Evolutionary conservation across 148 eudicot species (phyloP), one percentile per base, ranked within the genome.

Genomic region (Tetragonia tetragonoides): DNA sequence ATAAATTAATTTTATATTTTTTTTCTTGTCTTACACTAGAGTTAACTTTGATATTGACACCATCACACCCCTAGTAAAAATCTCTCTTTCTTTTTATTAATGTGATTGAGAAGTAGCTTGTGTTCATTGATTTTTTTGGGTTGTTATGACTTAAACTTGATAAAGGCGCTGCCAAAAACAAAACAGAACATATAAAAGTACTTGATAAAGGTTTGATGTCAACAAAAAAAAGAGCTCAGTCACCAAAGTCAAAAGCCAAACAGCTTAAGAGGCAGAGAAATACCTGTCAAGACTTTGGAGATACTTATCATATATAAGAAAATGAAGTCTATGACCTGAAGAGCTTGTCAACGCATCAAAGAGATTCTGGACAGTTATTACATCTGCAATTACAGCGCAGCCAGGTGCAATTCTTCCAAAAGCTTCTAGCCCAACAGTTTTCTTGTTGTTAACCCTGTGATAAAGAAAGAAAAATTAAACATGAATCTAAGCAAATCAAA

Each of bases 391-490:
- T 69, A 83, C 80, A 81, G 93, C 86, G 72, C 90, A 88, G 11
- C 87, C 93, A 76, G 95, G 95, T 75, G 93, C 97, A 73, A 90
- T 91, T 74, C 97, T 88, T 39, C 87, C 83, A 83, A 93, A 93
- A 76, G 95, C 93, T 83, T 93, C 95, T 1, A 74, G 78, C 44
- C 95, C 93, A 81, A 93, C 97, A 81, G 97, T 90, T 79, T 87
- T 88, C 78, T 85, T 87, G 78, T 85, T 80, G 85, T 93, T 91
- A 78, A 90, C 94, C 95, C 90, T 15, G 17, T 23, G 57, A 68
- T 57, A 40, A 72, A 53, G 34, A 73, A 68, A 67, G 12, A 21
- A 72, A 67, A 53, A 65, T n/a, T n/a, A 20, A n/a, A 34, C 59
- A 70, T 49, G 21, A 63, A 41, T 2, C 57, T 17, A 38, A 7